Evolutionary conservation across 139 green algal species (phyloP).

Genomic region (Volvox africanus): DNA sequence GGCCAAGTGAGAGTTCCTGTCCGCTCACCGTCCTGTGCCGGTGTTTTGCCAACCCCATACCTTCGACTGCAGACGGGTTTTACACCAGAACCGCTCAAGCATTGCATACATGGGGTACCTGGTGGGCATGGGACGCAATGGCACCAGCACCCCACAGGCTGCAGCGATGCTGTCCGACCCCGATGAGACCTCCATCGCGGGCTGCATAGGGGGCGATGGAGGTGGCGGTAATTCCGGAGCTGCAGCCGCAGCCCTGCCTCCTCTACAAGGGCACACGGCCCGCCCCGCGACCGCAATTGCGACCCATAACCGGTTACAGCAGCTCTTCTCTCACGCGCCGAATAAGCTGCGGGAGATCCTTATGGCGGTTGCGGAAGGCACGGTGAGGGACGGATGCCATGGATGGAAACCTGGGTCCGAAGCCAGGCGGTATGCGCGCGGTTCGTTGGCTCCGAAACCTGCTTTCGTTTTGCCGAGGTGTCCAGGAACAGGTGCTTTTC

Average conservation of each 20-base stretch:
- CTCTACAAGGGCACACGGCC: background rate
- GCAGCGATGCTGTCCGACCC: background rate
- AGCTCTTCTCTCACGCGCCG: conserved; percentile 47
- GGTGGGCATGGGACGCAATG: conserved; percentile 6
- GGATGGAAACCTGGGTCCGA: too few species aligned
- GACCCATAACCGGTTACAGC: conserved; percentile 34
- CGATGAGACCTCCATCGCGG: background rate
- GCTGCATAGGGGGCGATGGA: too few species aligned
- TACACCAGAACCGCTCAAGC: conserved; percentile 55
- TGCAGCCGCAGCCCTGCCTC: background rate
- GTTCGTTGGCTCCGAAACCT: too few species aligned
- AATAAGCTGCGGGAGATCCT: conserved; percentile 42
- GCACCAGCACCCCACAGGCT: background rate
- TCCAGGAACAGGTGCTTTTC: too few species aligned
- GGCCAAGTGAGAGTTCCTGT: too few species aligned
- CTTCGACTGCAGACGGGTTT: conserved; percentile 12
- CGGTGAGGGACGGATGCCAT: conserved; percentile 2
- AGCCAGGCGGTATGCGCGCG: too few species aligned
- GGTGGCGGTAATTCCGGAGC: background rate
- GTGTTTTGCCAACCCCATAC: too few species aligned
- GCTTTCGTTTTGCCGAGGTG: too few species aligned
- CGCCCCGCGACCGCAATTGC: too few species aligned
- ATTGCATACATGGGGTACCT: conserved; percentile 59
- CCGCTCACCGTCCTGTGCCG: too few species aligned
- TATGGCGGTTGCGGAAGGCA: conserved; percentile 13